phyloP scores from a whole-genome alignment of 2,329 filamentous ascomycete species.

The Colletotrichum liaoningense region DNA sequence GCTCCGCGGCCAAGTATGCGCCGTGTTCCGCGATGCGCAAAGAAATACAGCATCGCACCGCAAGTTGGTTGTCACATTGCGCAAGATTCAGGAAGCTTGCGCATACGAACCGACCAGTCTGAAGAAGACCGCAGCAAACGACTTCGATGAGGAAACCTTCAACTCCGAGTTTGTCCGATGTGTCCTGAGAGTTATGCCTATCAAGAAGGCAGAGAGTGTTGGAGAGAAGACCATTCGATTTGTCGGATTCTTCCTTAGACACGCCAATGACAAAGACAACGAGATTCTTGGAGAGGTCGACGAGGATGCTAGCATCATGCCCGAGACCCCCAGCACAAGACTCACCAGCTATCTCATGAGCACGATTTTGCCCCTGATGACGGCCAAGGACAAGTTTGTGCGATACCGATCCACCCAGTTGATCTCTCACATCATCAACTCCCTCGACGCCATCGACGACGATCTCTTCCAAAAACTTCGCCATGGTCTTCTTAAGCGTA shows the following conservation, averaged over 20 bases:
- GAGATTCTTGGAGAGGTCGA: slow-evolving; percentile 74
- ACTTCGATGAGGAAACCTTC: slow-evolving; percentile 88
- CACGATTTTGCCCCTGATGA: slow-evolving; percentile 79
- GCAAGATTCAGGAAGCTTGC: slow-evolving; percentile 91
- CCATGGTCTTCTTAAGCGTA: slow-evolving; percentile 82
- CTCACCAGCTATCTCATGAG: slow-evolving; percentile 81
- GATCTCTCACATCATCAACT: slow-evolving; percentile 91
- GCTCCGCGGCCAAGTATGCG: slow-evolving; percentile 79
- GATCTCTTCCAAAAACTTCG: slow-evolving; percentile 87
- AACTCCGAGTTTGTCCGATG: slow-evolving; percentile 88
- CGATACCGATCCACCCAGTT: slow-evolving; percentile 91
- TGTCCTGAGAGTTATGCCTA: slow-evolving; percentile 81
- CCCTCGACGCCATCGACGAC: slow-evolving; percentile 90
- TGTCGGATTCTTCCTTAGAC: slow-evolving; percentile 84
- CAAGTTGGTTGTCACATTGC: slow-evolving; percentile 86
- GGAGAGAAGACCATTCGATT: slow-evolving; percentile 90
- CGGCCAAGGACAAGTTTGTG: slow-evolving; percentile 91
- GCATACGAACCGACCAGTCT: slow-evolving; percentile 70
- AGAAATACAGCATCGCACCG: slow-evolving; percentile 89
- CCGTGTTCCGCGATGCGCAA: slow-evolving; percentile 84
- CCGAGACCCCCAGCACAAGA: slow-evolving; percentile 86
- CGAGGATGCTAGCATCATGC: slow-evolving; percentile 76
- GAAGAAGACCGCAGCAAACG: slow-evolving; percentile 66
- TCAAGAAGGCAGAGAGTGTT: slow-evolving; percentile 91
- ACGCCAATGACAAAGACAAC: slow-evolving; percentile 77